Conservation (phyloP, 257 asterid genomes). For the Capsicum chinense region DNA sequence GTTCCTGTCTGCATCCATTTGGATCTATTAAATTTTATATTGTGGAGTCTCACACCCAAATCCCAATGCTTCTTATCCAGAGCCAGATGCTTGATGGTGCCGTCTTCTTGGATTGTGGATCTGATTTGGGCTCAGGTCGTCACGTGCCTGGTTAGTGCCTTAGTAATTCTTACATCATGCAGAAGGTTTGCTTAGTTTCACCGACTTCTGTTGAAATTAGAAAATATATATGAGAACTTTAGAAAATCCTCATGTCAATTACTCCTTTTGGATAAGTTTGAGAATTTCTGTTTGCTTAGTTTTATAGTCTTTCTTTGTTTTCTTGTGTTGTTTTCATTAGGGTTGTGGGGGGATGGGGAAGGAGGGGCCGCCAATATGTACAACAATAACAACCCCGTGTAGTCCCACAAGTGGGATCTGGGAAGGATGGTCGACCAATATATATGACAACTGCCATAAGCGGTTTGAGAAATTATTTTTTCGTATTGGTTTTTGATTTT, state of each 20-base stretch:
- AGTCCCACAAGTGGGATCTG: no score
- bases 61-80: slow-evolving; percentile 43
- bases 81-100: slow-evolving; percentile 76
- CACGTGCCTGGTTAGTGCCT: slow-evolving; percentile 87
- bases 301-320: background rate
- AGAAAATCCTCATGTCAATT: background rate
- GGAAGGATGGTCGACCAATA: background rate
- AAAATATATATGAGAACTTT: background rate
- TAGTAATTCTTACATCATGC: slow-evolving; percentile 23
- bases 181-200: background rate
- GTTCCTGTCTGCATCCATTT: background rate
- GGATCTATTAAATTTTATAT: slow-evolving; percentile 15
- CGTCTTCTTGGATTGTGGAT: slow-evolving; percentile 84
- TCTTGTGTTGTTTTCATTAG: background rate
- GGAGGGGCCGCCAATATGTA: background rate
- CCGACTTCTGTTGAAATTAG: background rate
- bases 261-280: background rate
- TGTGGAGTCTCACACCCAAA: slow-evolving; percentile 20
- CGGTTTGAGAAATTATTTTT: background rate
- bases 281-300: background rate
- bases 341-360: background rate
- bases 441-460: background rate
- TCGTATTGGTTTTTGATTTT: background rate
- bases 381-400: no score
- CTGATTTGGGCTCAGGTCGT: slow-evolving; percentile 90